Base-by-base conservation (phyloP, 177 flowering plant genomes). In the Vitis hybrid region DNA sequence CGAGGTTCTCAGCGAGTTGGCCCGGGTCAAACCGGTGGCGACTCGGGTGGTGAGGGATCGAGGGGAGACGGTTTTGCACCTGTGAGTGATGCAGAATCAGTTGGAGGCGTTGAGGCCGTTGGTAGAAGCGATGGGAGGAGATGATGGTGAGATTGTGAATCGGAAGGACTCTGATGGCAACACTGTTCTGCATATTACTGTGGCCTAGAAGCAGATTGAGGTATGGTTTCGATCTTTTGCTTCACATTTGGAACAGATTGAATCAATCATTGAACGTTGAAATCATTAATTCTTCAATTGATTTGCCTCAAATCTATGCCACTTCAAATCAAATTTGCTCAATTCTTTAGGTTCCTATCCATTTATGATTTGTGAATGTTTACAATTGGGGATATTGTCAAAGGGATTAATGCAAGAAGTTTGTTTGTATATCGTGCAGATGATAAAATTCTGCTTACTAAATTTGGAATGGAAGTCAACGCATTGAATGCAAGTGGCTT, bases 141-240 rank as follows among this genome's bases (percentile, higher is more conserved):
- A 52, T 12, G 69, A 35, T 19, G 21, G 21, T 11, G 72, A 56
- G 6, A 19, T 75, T 18, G 35, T 78, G 54, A 78, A 75, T 46
- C 9, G 7, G 19, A 64, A 35, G 40, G 82, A 82, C 62, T 3
- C 24, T 24, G 65, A 79, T 24, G 85, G 85, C 10, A 72, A 72
- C 15, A 75, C 75, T 4, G 12, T 71, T 1, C 55, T 82, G 40
- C 81, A 79, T 69, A 21, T 75, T 1, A 77, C 82, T 3, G 78
- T 74, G 32, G 52, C 70, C 24, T 27, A 65, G 14, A 78, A 69
- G 56, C 73, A 75, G 3, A 7, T 65, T 48, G 71, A 69, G 76
- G 78, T 74, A 71, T 54, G 46, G 6, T 9, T 50, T 19, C 1
- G 21, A 19, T 19, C 21, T 19, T 1, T 1, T 19, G 21, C 21